These are phyloP conservation scores for Cystobasidium tubakii DNA, from an alignment of 768 basidiomycete genomes.

Conservation along the genomic window DNA sequence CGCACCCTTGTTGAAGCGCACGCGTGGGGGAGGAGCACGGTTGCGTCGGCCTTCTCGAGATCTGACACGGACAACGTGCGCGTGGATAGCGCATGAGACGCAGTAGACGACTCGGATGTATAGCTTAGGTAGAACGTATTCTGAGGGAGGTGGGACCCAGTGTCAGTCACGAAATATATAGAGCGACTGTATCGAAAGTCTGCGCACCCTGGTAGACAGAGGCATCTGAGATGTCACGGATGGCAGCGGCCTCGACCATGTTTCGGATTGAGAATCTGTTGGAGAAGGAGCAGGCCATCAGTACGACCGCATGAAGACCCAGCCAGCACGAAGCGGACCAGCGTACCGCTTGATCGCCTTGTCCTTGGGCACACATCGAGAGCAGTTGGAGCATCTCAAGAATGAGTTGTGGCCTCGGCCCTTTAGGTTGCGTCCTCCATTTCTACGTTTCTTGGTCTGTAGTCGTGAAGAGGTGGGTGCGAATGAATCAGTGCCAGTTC, in stretches of 20 bases:
- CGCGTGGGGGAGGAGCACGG: constrained; percentile 90
- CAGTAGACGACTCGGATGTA: constrained; percentile 59
- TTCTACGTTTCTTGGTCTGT: constrained; percentile 96
- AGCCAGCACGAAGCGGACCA: not conserved
- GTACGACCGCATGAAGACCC: not conserved
- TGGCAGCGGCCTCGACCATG: constrained; percentile 97
- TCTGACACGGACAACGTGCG: constrained; percentile 97
- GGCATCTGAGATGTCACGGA: constrained; percentile 93
- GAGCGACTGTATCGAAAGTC: not conserved
- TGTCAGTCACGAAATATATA: not conserved
- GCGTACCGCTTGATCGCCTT: constrained; percentile 46
- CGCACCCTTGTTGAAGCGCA: constrained; percentile 69
- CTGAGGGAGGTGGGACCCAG: constrained; percentile 14
- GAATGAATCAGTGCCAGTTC: not conserved
- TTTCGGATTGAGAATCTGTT: constrained; percentile 89
- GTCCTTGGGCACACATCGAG: constrained; percentile 70
- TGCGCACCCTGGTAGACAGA: constrained; percentile 77
- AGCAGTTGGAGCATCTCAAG: constrained; percentile 99
- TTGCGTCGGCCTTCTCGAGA: constrained; percentile 92
- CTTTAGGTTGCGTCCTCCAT: constrained; percentile 98
- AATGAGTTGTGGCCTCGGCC: constrained; percentile 92
- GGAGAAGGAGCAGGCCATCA: constrained; percentile 54
- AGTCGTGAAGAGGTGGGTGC: not conserved
- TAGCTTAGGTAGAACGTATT: constrained; percentile 41
- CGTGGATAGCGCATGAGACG: constrained; percentile 98